These are phyloP conservation scores for Zizania palustris DNA, from an alignment of 202 grass and related monocot genomes.

Conservation along the genomic window DNA sequence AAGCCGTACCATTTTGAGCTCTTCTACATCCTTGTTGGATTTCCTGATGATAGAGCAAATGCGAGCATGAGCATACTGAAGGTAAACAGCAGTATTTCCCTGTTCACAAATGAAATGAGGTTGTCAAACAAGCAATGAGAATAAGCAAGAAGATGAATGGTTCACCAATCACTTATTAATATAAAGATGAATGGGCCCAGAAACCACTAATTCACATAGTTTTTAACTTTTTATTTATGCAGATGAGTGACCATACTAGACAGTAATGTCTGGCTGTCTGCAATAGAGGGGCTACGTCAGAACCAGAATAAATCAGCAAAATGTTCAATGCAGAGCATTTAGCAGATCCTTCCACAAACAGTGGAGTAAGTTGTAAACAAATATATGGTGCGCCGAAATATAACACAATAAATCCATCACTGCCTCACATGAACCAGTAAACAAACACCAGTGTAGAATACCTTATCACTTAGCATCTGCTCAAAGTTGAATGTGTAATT, in stretches of 20 bases:
- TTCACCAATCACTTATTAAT: background rate
- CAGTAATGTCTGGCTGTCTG: conserved; percentile 13
- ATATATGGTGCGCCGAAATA: background rate
- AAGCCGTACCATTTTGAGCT: conserved; percentile 61
- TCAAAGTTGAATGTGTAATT: conserved; percentile 97
- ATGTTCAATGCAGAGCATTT: conserved; percentile 3
- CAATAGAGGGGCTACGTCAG: background rate
- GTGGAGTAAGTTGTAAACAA: background rate
- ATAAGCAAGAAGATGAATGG: conserved; percentile 8
- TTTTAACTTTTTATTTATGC: conserved; percentile 19
- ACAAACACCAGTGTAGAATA: conserved; percentile 33
- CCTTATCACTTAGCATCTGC: conserved; percentile 95
- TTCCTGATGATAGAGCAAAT: background rate
- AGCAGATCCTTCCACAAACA: conserved; percentile 3
- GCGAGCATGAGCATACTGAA: background rate
- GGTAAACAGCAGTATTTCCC: background rate
- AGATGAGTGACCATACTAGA: background rate
- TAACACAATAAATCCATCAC: conserved; percentile 4
- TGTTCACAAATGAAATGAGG: conserved; percentile 14
- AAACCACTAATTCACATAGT: background rate
- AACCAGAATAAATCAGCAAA: conserved; percentile 15
- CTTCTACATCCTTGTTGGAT: conserved; percentile 17
- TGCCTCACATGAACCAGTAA: conserved; percentile 6
- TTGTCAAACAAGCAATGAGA: conserved; percentile 31
- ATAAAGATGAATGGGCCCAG: conserved; percentile 11